phyloP scores from a whole-genome alignment of 169 alveolate genomes.

The Cytauxzoon felis region DNA sequence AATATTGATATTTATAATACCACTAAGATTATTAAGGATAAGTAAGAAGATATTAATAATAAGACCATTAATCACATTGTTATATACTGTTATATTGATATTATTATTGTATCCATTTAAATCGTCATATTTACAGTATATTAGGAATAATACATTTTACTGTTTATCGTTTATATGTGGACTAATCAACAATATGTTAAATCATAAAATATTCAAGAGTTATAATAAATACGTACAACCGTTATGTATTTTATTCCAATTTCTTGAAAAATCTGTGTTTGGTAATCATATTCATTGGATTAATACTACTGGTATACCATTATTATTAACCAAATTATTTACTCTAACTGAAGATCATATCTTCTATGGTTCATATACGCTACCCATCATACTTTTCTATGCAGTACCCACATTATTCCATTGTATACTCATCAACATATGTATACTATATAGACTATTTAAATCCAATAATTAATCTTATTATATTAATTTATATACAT shows the following conservation, averaged over 20 bases:
- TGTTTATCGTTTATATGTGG: no score
- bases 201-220: no score
- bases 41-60: background rate
- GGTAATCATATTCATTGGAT: constrained; percentile 17
- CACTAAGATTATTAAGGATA: constrained; percentile 22
- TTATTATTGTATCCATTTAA: constrained; percentile 5
- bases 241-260: no score
- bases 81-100: background rate
- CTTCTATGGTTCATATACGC: constrained; percentile 37
- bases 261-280: constrained; percentile 4
- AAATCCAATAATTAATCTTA: no score
- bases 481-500: no score
- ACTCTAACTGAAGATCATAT: constrained; percentile 46
- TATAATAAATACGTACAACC: no score
- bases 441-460: background rate
- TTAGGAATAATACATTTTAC: no score
- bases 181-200: no score
- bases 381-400: constrained; percentile 29
- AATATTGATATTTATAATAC: constrained; percentile 2
- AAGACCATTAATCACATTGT: background rate
- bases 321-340: constrained; percentile 27
- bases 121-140: no score
- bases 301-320: constrained; percentile 17
- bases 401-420: constrained; percentile 28
- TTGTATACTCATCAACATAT: constrained; percentile 8